Conservation (phyloP, 208 protist species). For the Trypanosoma lewisi region DNA sequence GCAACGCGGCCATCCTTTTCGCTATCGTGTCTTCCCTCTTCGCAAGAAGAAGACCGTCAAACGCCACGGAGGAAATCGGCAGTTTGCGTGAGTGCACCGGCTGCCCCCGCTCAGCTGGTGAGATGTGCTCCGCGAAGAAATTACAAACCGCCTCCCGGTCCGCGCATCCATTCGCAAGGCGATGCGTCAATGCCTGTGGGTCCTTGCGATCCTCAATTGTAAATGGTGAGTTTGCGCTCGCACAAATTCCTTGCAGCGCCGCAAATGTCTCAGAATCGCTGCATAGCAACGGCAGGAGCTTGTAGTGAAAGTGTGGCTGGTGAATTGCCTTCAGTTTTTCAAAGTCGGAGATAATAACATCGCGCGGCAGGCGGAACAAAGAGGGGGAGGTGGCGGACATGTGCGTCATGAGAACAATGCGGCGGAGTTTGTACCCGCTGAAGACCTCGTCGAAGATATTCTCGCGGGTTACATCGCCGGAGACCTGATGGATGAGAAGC, state of each 20-base stretch:
- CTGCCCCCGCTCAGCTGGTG: slow-evolving; percentile 31
- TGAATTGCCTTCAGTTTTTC: slow-evolving; percentile 52
- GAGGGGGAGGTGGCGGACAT: slow-evolving; percentile 28
- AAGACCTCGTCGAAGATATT: slow-evolving; percentile 67
- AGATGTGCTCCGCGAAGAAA: slow-evolving; percentile 60
- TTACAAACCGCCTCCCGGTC: slow-evolving; percentile 50
- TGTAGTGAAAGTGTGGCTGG: slow-evolving; percentile 77
- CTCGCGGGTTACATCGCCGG: slow-evolving; percentile 61
- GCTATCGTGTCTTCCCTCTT: neutral
- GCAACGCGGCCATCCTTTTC: slow-evolving; percentile 33
- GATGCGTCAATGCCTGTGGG: slow-evolving; percentile 45
- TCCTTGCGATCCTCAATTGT: slow-evolving; percentile 59
- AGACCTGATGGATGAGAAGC: slow-evolving; percentile 66
- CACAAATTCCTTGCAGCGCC: slow-evolving; percentile 67
- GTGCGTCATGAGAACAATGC: slow-evolving; percentile 83
- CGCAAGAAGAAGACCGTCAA: slow-evolving; percentile 58
- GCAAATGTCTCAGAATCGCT: slow-evolving; percentile 61
- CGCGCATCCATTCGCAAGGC: slow-evolving; percentile 41
- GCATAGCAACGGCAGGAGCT: slow-evolving; percentile 75
- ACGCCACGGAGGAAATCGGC: slow-evolving; percentile 47
- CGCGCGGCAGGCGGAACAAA: slow-evolving; percentile 40
- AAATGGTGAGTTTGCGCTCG: slow-evolving; percentile 53
- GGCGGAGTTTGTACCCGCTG: slow-evolving; percentile 54
- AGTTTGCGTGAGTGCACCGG: slow-evolving; percentile 51
- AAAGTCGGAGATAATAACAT: slow-evolving; percentile 69